Base-by-base conservation (phyloP, 768 basidiomycete genomes). In the Polyporus arcularius region DNA sequence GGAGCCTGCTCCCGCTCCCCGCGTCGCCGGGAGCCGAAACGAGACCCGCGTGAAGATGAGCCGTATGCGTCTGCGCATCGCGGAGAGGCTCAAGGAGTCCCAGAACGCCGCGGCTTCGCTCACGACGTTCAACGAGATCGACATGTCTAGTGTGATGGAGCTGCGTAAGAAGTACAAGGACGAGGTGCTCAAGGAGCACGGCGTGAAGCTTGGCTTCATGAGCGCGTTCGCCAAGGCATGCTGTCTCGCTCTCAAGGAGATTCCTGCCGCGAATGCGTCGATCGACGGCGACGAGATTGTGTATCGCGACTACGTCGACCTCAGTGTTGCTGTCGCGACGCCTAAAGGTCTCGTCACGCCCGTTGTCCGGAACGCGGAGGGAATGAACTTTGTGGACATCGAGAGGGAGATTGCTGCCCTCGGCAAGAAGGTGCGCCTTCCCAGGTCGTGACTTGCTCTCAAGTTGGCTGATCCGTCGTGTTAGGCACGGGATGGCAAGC, bases 111-210 rank as follows among this genome's bases (percentile, higher is more conserved):
- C 96, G 4, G 96, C 96, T 49, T 96, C 94, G 52, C 76, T 98
- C 61, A 98, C 97, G 38, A 98, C 96, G 28, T 99, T 99, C 85
- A 98, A 99, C 79, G 96, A 99, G 78, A 93, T 99, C 72, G 96
- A 98, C 80, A 98, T 99, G 96, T 95, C 94, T 43, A 89, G 92
- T 45, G 79, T 98, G 57, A 91, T 97, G 80, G 88, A 89, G 43
- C 86, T 98, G 87, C 91, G 96, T 69, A 86, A 89, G 73, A 86
- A 88, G 72, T 96, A 94, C 86, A 98, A 98, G 81, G 95, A 97
- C 64, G 79, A 84, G 46, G 80, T 98, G 41, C 79, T 94, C 46
- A 97, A 98, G 75, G 85, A 88, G 71, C 90, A 95, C 67, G 96
- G 94, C 53, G 88, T 98, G 74, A 98, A 98, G 76, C 85, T 99